Percentiles rank a stretch among this genome's conserved stretches.
Evolutionary conservation across 2,329 filamentous ascomycete species (phyloP).

Genomic region (Shiraia sp.): DNA sequence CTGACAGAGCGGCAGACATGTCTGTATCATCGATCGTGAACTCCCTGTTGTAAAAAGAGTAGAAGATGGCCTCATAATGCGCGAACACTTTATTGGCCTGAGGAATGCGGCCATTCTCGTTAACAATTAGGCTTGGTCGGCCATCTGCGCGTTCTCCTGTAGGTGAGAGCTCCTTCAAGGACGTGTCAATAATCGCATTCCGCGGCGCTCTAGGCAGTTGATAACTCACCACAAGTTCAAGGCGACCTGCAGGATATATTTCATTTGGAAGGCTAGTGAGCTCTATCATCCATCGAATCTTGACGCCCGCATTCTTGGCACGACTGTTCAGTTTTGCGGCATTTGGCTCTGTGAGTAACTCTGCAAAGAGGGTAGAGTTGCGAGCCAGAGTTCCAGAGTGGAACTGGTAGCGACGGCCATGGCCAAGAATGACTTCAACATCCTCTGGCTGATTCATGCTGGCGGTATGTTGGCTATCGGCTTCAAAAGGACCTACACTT

Average conservation of each 20-base stretch:
- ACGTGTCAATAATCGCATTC: conserved; percentile 1
- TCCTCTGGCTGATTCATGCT: conserved; percentile 43
- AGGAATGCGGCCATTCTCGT: conserved; percentile 42
- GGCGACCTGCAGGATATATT: conserved; percentile 21
- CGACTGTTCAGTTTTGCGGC: conserved; percentile 31
- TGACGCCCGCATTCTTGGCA: conserved; percentile 28
- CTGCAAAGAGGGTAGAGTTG: conserved; percentile 34
- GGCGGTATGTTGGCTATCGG: conserved; percentile 2
- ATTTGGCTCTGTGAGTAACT: conserved; percentile 33
- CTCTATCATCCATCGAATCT: conserved; percentile 40
- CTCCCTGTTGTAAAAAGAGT: conserved; percentile 51
- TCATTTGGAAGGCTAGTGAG: conserved; percentile 26
- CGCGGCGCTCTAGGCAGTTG: not conserved
- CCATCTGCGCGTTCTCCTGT: conserved; percentile 32
- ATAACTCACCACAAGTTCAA: conserved; percentile 34
- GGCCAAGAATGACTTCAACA: conserved; percentile 37
- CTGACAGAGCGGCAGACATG: conserved; percentile 46
- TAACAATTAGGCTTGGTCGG: conserved; percentile 25
- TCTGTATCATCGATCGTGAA: conserved; percentile 47
- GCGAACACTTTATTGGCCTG: conserved; percentile 28
- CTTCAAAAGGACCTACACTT: not conserved
- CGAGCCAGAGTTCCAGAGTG: conserved; percentile 42
- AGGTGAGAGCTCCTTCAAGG: conserved; percentile 37
- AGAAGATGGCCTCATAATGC: conserved; percentile 51
- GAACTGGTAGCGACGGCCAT: conserved; percentile 35